Evolutionary conservation across 2,329 filamentous ascomycete genomes (phyloP), one percentile per base, ranked within the genome.

Genomic region (Pseudopithomyces maydicus): DNA sequence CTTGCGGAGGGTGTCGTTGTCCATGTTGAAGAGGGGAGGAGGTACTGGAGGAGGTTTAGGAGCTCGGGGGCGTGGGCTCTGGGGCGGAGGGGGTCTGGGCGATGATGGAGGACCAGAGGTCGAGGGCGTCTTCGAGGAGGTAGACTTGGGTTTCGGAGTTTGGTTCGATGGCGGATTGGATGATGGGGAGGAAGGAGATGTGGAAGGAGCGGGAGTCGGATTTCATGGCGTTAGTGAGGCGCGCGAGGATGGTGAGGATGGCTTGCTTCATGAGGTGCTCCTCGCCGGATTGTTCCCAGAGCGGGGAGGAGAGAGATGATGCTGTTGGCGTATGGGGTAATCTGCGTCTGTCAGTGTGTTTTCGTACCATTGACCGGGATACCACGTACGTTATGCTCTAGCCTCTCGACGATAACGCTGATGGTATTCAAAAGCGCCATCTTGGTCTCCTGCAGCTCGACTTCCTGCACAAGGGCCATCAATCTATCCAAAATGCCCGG

Each of bases 251-350:
- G 2, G 90, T 91, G 55, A 98, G 84, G 51, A 98, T 92, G 1
- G 92, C 88, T 76, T 97, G 93, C 76, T 98, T 98, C 82, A 97
- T 90, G 74, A 98, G 86, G 76, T 92, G 91, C 69, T 95, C 91
- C 58, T 96, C 90, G 0, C 89, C 91, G 2, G 91, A 92, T 50
- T 88, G 86, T 58, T 91, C 88, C 95, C 95, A 99, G 0, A 98
- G 82, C 3, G 83, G 94, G 93, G 6, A 98, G 82, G 12, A 92
- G 84, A 1, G 85, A 82, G 75, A 99, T 89, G 58, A 99, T 90
- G 57, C 89, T 86, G 67, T 96, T 91, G 5, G 91, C 91, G 58
- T 84, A 88, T 1, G 84, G 84, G 2, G 81, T 79, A 56, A 88
- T 86, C 80, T 84, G 32, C 3, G 7, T 17, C 3, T 33, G 55